phyloP scores from a whole-genome alignment of 352 stramenopile species.

The Phytophthora hibernalis region DNA sequence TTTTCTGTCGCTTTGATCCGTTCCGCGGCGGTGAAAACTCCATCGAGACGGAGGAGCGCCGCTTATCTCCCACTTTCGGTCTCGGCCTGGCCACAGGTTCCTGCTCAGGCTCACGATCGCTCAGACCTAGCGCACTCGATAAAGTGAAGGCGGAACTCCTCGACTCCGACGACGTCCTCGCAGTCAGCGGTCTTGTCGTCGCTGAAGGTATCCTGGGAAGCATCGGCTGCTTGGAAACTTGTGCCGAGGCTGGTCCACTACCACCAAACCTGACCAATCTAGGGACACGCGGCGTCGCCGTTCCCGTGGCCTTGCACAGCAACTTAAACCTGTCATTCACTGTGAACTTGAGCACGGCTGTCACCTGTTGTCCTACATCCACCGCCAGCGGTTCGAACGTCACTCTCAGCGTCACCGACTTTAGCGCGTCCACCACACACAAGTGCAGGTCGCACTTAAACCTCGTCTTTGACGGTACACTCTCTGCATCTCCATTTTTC shows the following conservation, averaged over 20 bases:
- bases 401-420: conserved; percentile 61
- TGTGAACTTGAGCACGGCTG: conserved; percentile 59
- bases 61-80: conserved; percentile 38
- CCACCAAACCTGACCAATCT: conserved; percentile 39
- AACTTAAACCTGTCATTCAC: conserved; percentile 71
- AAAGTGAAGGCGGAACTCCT: conserved; percentile 13
- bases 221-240: conserved; percentile 1
- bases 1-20: conserved; percentile 39
- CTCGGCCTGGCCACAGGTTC: conserved; percentile 22
- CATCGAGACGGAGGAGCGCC: conserved; percentile 41
- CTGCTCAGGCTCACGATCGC: conserved; percentile 21
- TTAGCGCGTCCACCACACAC: conserved; percentile 68
- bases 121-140: conserved; percentile 9
- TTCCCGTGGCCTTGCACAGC: conserved; percentile 54
- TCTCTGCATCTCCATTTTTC: conserved; percentile 7
- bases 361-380: conserved; percentile 53
- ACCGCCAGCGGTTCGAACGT: conserved; percentile 61
- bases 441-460: conserved; percentile 82
- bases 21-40: conserved; percentile 54
- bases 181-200: conserved; percentile 2
- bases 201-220: conserved; percentile 8
- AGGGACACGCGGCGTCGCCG: conserved; percentile 27
- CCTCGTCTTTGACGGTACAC: conserved; percentile 32
- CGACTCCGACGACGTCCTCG: background rate
- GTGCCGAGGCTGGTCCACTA: background rate